phyloP scores from a whole-genome alignment of 1,284 basidiomycete species.

The Puccinia hordei region DNA sequence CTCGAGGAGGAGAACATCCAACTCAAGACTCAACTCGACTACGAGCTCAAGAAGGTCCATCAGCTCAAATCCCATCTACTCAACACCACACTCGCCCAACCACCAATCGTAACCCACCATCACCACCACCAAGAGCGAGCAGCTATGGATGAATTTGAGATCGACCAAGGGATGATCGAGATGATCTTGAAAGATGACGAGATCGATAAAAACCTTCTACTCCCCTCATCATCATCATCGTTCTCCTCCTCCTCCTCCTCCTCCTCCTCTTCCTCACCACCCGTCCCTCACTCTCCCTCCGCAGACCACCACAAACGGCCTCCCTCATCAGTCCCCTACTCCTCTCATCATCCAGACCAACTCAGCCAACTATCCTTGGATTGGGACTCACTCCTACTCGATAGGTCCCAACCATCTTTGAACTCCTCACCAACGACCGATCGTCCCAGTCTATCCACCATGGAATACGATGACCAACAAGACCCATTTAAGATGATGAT shows the following conservation, averaged over 20 bases:
- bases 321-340: background rate
- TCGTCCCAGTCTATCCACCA: background rate
- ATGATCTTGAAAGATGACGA: slow-evolving; percentile 37
- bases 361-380: slow-evolving; percentile 6
- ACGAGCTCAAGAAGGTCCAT: slow-evolving; percentile 17
- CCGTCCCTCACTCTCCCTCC: background rate
- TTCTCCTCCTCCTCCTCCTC: background rate
- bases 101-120: background rate
- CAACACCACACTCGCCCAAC: background rate
- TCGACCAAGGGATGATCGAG: slow-evolving; percentile 28
- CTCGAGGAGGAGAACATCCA: slow-evolving; percentile 44
- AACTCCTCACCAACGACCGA: background rate
- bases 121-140: too few species aligned
- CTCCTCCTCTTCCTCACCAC: background rate
- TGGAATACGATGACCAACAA: background rate
- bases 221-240: background rate
- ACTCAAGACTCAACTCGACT: slow-evolving; percentile 19
- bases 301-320: background rate
- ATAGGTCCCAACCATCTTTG: background rate
- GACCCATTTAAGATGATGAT: background rate
- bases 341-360: background rate
- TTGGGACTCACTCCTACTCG: slow-evolving; percentile 19
- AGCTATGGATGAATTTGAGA: too few species aligned
- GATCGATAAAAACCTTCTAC: slow-evolving; percentile 16
- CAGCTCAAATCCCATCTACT: background rate